Evolutionary conservation across 75 land plant species (phyloP), one percentile per base, ranked within the genome.

Genomic region (Selaginella tamariscina): DNA sequence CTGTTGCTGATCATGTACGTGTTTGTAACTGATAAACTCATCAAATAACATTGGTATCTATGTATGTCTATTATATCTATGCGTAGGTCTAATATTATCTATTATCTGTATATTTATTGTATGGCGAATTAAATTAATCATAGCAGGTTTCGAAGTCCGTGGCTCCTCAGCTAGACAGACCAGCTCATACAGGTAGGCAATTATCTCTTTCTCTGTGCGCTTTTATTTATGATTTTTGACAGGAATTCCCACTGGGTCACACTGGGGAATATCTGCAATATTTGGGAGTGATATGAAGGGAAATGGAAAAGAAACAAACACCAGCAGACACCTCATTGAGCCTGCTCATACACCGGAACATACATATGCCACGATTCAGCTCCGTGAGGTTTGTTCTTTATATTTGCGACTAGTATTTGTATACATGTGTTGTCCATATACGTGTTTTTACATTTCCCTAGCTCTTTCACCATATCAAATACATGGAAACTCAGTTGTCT

Each of bases 301-400:
- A 24, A 74, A 20, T 30, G 64, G 73, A 49, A 74, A 69, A 59
- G 76, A 74, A 23, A 65, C 54, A 24, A 68, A 55, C 2, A 13
- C 63, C 27, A 78, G 55, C 64, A 78, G 74, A 26, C 56, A 76
- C 22, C 28, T 62, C 31, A 68, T 27, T 78, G 88, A 80, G 63
- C 68, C 80, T 32, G 24, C 80, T 32, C 76, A 74, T 11, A 65
- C 54, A 32, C 20, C 81, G 49, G 91, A 89, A 30, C 79, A 76
- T 18, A 8, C 73, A 22, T 49, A 75, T 54, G 71, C 83, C 28
- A 79, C 75, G 65, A 89, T 93, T 55, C 91, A 83, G 27, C 70
- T 93, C 65, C 83, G 71, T 70, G 91, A 93, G 83, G 96, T 86
- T 75, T 68, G 68, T 26, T 9, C 13, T 18, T 68, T 55, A 22